phyloP scores from a whole-genome alignment of 495 filamentous ascomycete species.

The Acidiella bohemica region DNA sequence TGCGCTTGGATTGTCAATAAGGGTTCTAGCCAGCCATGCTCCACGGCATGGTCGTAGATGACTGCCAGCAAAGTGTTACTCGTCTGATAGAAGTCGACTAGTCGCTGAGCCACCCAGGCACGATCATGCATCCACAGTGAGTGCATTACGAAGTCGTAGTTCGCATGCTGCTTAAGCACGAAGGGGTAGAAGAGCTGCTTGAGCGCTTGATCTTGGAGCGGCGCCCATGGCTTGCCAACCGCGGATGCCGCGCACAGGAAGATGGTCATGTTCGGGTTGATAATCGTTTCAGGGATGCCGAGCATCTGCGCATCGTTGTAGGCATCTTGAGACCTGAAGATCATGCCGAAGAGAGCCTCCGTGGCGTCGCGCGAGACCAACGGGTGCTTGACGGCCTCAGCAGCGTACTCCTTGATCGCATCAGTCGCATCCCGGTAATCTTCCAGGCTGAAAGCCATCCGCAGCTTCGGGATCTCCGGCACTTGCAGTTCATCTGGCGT shows the following conservation, averaged over 20 bases:
- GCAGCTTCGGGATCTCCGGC: constrained; percentile 64
- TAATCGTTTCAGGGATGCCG: constrained; percentile 45
- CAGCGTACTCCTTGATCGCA: constrained; percentile 54
- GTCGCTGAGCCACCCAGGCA: constrained; percentile 61
- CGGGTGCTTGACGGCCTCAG: constrained; percentile 66
- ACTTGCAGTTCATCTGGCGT: constrained; percentile 62
- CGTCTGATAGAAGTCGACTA: constrained; percentile 64
- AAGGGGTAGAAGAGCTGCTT: constrained; percentile 48
- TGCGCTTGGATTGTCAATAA: constrained; percentile 60
- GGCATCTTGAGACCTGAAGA: constrained; percentile 33
- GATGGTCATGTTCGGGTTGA: constrained; percentile 54
- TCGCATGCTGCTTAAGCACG: constrained; percentile 47
- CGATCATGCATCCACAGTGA: constrained; percentile 80
- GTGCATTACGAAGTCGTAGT: constrained; percentile 73
- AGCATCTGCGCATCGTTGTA: constrained; percentile 30
- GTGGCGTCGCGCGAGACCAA: constrained; percentile 80
- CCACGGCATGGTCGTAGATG: constrained; percentile 70
- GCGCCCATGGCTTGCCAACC: constrained; percentile 51
- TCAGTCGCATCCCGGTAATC: constrained; percentile 63
- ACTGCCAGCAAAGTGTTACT: constrained; percentile 61
- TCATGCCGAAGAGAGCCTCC: constrained; percentile 42
- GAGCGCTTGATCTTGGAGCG: constrained; percentile 48
- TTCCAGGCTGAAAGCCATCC: constrained; percentile 59
- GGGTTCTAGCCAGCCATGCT: constrained; percentile 70
- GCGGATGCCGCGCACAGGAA: constrained; percentile 70